These are phyloP conservation scores for Chlamydomonas sp. DNA, from an alignment of 139 green algal genomes.

Conservation along the genomic window DNA sequence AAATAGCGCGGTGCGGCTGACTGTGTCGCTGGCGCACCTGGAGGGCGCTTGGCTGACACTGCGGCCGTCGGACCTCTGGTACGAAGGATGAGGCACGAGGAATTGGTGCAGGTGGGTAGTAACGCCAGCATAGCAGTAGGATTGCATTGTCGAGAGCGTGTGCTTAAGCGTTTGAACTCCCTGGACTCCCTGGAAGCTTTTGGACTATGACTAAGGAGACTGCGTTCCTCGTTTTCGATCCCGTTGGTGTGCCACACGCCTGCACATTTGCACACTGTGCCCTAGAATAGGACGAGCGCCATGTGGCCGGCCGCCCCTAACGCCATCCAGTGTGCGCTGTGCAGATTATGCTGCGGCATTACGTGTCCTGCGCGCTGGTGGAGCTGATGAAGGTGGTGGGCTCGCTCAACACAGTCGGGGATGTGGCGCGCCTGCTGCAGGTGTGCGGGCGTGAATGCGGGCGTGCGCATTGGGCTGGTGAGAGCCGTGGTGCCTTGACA, in stretches of 20 bases:
- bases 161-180: too few relatives aligned
- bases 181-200: too few relatives aligned
- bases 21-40: conserved; percentile 76
- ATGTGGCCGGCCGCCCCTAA: too few relatives aligned
- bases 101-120: conserved; percentile 64
- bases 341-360: conserved; percentile 60
- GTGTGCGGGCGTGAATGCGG: conserved; percentile 18
- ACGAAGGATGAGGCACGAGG: conserved; percentile 68
- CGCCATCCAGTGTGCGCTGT: too few relatives aligned
- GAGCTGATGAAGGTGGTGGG: conserved; percentile 73
- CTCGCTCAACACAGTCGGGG: conserved; percentile 65
- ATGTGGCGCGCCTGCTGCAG: conserved; percentile 54
- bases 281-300: too few relatives aligned
- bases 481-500: too few relatives aligned
- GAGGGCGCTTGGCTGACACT: conserved; percentile 81
- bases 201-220: too few relatives aligned
- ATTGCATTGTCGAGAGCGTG: background rate
- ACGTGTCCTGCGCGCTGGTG: conserved; percentile 63
- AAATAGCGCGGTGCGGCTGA: conserved; percentile 50
- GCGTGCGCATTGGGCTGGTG: too few relatives aligned
- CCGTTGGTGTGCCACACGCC: background rate
- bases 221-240: background rate
- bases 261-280: background rate
- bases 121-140: background rate
- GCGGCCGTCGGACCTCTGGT: conserved; percentile 55